Conservation (phyloP, 179 eudicot species). For the Silene vulgaris region DNA sequence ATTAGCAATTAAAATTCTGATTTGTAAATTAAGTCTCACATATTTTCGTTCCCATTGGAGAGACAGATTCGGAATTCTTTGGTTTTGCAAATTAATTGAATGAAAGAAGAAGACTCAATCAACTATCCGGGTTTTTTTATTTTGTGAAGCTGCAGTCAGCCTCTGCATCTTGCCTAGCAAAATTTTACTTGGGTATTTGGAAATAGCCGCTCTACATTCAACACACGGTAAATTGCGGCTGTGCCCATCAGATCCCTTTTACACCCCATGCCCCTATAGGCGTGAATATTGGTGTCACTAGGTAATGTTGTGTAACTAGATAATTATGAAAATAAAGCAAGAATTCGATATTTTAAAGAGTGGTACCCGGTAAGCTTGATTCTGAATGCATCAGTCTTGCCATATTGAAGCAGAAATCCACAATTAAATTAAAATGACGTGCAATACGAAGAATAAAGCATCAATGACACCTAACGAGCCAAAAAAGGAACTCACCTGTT, state of each 20-base stretch:
- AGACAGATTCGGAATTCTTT: too few relatives aligned
- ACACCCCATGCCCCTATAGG: neutral
- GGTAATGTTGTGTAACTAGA: neutral
- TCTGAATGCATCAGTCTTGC: neutral
- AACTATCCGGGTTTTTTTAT: too few relatives aligned
- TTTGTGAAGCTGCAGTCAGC: too few relatives aligned
- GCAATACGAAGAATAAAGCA: neutral
- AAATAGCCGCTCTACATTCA: neutral
- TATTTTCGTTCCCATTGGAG: too few relatives aligned
- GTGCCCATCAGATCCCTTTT: neutral
- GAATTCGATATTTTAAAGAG: neutral
- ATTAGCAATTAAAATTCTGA: neutral
- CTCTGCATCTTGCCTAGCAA: neutral
- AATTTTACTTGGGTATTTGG: neutral
- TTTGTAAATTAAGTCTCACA: too few relatives aligned
- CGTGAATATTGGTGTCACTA: neutral
- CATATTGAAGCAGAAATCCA: neutral
- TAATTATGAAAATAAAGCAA: neutral
- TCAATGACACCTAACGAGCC: neutral
- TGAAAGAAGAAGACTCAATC: too few relatives aligned
- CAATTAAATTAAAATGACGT: neutral
- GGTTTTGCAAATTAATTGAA: too few relatives aligned
- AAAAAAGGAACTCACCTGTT: constrained; percentile 53
- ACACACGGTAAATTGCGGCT: neutral
- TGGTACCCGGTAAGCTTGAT: neutral